phyloP scores from a whole-genome alignment of 345 rosid species.

The Xanthoceras sorbifolium region DNA sequence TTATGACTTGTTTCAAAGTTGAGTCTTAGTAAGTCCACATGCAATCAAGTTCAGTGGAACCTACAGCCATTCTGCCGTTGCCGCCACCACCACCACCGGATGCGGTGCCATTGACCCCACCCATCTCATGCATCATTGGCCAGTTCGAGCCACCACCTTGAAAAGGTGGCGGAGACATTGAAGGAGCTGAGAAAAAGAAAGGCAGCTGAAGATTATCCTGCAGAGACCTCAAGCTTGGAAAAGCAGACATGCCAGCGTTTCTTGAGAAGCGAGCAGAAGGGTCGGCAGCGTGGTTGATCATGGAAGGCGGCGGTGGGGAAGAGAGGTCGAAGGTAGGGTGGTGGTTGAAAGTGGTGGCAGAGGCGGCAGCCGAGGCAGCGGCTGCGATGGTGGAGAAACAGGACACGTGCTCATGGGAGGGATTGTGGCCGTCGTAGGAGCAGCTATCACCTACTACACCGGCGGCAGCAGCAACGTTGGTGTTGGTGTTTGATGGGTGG shows the following conservation, averaged over 20 bases:
- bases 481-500: slow-evolving; percentile 26
- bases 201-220: slow-evolving; percentile 89
- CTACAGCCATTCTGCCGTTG: slow-evolving; percentile 43
- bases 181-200: slow-evolving; percentile 42
- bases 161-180: slow-evolving; percentile 20
- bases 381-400: slow-evolving; percentile 95
- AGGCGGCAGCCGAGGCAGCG: slow-evolving; percentile 46
- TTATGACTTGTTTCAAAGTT: no score
- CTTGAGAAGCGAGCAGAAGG: slow-evolving; percentile 29
- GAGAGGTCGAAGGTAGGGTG: slow-evolving; percentile 31
- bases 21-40: slow-evolving; percentile 58
- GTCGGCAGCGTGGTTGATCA: slow-evolving; percentile 5
- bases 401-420: slow-evolving; percentile 92
- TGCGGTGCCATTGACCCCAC: slow-evolving; percentile 29
- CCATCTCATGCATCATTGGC: slow-evolving; percentile 36
- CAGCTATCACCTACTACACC: slow-evolving; percentile 42
- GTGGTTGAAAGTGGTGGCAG: slow-evolving; percentile 27
- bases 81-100: slow-evolving; percentile 10
- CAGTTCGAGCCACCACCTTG: slow-evolving; percentile 28
- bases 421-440: slow-evolving; percentile 55
- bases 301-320: slow-evolving; percentile 26
- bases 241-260: slow-evolving; percentile 37
- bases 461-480: slow-evolving; percentile 25
- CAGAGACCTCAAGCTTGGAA: slow-evolving; percentile 70
- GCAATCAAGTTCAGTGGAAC: slow-evolving; percentile 70